A percentile compares a stretch with the other conserved stretches of the same genome.
Conservation (phyloP, 345 rosid species). For the Mercurialis annua region DNA sequence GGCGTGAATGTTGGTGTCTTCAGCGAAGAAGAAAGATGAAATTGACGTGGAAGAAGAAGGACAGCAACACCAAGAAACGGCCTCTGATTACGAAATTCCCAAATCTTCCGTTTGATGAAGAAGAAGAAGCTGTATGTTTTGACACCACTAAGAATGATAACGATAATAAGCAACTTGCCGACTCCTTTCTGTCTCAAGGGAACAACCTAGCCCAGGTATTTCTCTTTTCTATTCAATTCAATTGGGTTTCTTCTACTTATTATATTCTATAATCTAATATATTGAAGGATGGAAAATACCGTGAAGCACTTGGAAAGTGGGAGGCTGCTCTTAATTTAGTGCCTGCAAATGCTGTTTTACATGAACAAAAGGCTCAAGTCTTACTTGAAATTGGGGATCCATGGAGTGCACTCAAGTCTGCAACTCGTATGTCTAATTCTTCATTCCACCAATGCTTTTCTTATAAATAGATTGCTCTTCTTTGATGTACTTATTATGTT, state of each 20-base stretch:
- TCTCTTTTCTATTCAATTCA: background rate
- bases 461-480: background rate
- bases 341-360: conserved; percentile 62
- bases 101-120: conserved; percentile 58
- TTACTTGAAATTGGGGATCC: conserved; percentile 86
- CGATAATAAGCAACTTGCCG: conserved; percentile 37
- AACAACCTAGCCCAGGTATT: conserved; percentile 74
- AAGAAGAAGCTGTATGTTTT: conserved; percentile 8
- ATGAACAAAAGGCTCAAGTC: conserved; percentile 90
- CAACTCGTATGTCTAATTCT: conserved; percentile 44
- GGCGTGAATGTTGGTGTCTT: too few species aligned
- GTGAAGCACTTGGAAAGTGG: conserved; percentile 90
- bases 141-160: conserved; percentile 17
- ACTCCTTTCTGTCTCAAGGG: conserved; percentile 62
- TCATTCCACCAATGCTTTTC: background rate
- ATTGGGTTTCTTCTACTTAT: background rate
- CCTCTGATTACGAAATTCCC: conserved; percentile 39
- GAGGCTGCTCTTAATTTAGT: conserved; percentile 71
- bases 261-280: background rate
- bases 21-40: conserved; percentile 52
- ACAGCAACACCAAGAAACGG: conserved; percentile 54
- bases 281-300: conserved; percentile 70
- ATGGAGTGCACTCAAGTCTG: conserved; percentile 79
- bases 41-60: conserved; percentile 68
- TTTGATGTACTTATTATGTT: conserved; percentile 20